Evolutionary conservation across 2,329 filamentous ascomycete species (phyloP), one percentile per base, ranked within the genome.

Genomic region (Scytalidium lignicola): DNA sequence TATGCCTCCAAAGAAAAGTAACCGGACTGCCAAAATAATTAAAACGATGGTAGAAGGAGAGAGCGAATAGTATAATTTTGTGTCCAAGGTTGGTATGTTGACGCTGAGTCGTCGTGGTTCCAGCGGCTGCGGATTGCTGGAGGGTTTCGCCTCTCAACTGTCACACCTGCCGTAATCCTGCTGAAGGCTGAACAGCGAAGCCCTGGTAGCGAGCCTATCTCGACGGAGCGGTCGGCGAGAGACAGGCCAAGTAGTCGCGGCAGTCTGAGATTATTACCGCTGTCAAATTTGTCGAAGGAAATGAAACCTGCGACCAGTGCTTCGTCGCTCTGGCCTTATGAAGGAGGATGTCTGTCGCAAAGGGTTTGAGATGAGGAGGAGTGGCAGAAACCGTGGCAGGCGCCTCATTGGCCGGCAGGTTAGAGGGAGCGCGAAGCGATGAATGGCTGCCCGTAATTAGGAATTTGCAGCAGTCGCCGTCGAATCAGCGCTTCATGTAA

Each of bases 261-360:
- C 17, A 9, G 12, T 26, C 5, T 9, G 15, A 20, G 43, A 19
- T 20, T n/a, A 18, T 7, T 22, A 12, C 17, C 32, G 32, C 8
- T n/a, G 21, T n/a, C 19, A 28, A 22, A n/a, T 23, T 22, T 7
- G 13, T 9, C 41, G n/a, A 21, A 43, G 10, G 42, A n/a, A 10
- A 8, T n/a, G 42, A 18, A 15, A 44, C 42, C 15, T 15, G 28
- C n/a, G 23, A 26, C 21, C 43, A 19, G 43, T 45, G 15, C 17
- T 20, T 8, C 17, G 13, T 20, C 13, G 43, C 23, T 45, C 28
- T 32, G 20, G 37, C 12, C 21, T 2, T 41, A 26, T 28, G 45
- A 47, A 23, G 17, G 9, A n/a, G 23, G 32, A 13, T 47, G 37
- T 47, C 45, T 47, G 45, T 37, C 45, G 45, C 45, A 47, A 41